phyloP scores from a whole-genome alignment of 2,329 filamentous ascomycete species.

The Beauveria varroae region DNA sequence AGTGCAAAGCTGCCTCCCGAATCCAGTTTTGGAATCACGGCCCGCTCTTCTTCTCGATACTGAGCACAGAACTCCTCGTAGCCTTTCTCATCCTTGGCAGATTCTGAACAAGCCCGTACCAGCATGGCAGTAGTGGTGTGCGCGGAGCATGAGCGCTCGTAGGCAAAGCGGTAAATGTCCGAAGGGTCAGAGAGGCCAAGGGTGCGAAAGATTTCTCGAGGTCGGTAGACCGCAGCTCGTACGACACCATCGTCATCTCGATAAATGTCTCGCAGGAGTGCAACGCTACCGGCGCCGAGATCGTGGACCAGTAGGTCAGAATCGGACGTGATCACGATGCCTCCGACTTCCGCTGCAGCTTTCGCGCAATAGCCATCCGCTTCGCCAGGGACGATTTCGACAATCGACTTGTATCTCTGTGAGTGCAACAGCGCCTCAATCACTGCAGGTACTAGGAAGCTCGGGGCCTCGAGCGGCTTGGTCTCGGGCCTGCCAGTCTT shows the following conservation, averaged over 20 bases:
- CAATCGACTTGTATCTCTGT: constrained; percentile 32
- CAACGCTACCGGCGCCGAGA: constrained; percentile 56
- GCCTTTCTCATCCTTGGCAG: constrained; percentile 15
- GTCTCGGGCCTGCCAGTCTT: constrained; percentile 15
- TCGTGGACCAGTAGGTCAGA: constrained; percentile 77
- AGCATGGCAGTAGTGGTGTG: constrained; percentile 24
- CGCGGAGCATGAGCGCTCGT: constrained; percentile 23
- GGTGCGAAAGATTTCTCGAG: constrained; percentile 30
- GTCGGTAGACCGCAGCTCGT: constrained; percentile 23
- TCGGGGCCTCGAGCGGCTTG: constrained; percentile 39
- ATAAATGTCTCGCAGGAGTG: constrained; percentile 61
- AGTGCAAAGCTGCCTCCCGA: constrained; percentile 14
- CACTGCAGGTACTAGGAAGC: constrained; percentile 73
- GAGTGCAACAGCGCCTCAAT: constrained; percentile 58
- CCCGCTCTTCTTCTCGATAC: constrained; percentile 21
- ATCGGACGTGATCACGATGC: constrained; percentile 68
- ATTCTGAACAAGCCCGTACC: constrained; percentile 19
- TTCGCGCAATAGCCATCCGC: constrained; percentile 75
- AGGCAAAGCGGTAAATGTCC: constrained; percentile 28
- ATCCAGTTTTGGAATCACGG: constrained; percentile 14
- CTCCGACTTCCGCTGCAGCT: constrained; percentile 46
- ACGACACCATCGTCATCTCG: constrained; percentile 19
- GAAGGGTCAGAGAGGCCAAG: constrained; percentile 30
- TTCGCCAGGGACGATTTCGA: constrained; percentile 67
- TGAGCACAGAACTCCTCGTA: constrained; percentile 26